A percentile compares a stretch with the other conserved stretches of the same genome.
phyloP scores from a whole-genome alignment of 768 basidiomycete genomes.

The Hygrocybe coccinea region DNA sequence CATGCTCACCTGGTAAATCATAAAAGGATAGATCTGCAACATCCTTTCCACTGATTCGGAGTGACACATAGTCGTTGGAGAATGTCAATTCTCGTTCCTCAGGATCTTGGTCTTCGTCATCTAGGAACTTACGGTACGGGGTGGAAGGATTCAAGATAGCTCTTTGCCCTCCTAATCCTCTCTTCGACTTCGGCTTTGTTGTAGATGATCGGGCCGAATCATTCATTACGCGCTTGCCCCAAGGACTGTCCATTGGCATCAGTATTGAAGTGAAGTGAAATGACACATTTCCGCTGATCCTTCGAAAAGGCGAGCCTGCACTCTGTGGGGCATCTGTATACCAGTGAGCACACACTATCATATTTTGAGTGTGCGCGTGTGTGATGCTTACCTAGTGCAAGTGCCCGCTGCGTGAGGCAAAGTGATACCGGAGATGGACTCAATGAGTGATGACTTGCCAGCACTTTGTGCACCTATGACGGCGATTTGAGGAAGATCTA shows the following conservation, averaged over 20 bases:
- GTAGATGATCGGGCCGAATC: constrained; percentile 47
- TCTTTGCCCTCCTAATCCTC: constrained; percentile 57
- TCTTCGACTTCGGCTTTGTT: constrained; percentile 57
- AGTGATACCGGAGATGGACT: constrained; percentile 68
- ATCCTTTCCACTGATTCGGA: constrained; percentile 55
- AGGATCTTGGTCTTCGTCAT: constrained; percentile 28
- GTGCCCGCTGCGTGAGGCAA: constrained; percentile 70
- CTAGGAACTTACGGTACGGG: constrained; percentile 33
- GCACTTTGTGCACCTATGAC: constrained; percentile 72
- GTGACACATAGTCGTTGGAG: constrained; percentile 51
- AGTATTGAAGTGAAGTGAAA: constrained; percentile 44
- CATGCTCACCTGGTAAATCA: constrained; percentile 51
- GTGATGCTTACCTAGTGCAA: constrained; percentile 77
- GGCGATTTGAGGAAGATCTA: constrained; percentile 69
- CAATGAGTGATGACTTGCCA: constrained; percentile 74
- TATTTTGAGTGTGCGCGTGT: no score
- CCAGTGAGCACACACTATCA: no score
- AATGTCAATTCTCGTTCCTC: constrained; percentile 36
- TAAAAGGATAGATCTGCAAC: constrained; percentile 63
- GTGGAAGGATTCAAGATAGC: constrained; percentile 59
- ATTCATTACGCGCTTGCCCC: constrained; percentile 34
- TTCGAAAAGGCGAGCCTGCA: constrained; percentile 44
- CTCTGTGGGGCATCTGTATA: constrained; percentile 51
- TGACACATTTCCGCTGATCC: constrained; percentile 45
- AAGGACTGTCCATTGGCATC: constrained; percentile 37